Base-by-base conservation (phyloP, 495 filamentous ascomycete genomes). In the Neurospora hispaniola region DNA sequence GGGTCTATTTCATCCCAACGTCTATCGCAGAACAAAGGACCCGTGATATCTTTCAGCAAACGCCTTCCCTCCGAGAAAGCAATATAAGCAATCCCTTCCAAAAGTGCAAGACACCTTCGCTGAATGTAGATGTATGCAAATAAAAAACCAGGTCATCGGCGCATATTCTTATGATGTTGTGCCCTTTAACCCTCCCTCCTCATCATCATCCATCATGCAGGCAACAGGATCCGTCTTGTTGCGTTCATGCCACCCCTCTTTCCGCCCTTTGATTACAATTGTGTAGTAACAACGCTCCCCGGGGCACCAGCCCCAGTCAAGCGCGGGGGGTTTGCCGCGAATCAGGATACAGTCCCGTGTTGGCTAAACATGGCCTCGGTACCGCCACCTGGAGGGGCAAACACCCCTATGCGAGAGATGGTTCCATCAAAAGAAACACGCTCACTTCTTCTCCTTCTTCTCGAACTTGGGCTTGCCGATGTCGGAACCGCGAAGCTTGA, bases 401-500 rank as follows among this genome's bases (percentile, higher is more conserved):
- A 9, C 6, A 62, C 23, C 54, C 12, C 8, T 62, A 5, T 62
- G 20, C 16, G 54, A 62, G 54, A 62, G 54, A 62, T 18, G 54
- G 27, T 62, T 62, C 23, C 23, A 18, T 31, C 20, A 31, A 31
- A 9, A 16, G 12, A 1, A 62, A 62, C 54, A 62, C 39, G 18
- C 75, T 78, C 76, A 78, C 69, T 83, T 80, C 78, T 82, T 79
- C 79, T 87, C 89, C 86, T 92, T 93, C 84, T 89, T 88, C 80
- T 88, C 86, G 84, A 93, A 93, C 83, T 88, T 90, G 71, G 91
- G 90, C 80, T 87, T 83, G 74, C 92, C 92, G 77, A 95, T 94
- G 80, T 92, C 90, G 74, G 81, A 76, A 59, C 94, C 94, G 77
- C 92, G 85, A 79, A 97, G 88, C 85, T 94, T 93, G 76, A 97